Base-by-base conservation (phyloP, 495 filamentous ascomycete genomes). In the Penicillium egyptiacum region DNA sequence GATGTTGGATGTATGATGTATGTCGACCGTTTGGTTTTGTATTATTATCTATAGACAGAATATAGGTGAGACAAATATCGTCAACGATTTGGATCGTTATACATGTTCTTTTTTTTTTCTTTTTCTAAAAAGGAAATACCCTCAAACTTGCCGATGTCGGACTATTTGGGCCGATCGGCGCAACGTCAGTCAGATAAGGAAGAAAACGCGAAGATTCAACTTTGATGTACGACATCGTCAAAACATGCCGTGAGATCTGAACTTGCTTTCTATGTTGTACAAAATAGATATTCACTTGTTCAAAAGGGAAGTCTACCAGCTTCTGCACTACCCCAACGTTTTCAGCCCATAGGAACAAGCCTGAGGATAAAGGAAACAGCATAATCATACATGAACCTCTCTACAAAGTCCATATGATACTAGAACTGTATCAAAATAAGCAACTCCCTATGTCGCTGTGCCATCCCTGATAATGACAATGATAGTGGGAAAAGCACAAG, bases 211-310 rank as follows among this genome's bases (percentile, higher is more conserved):
- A 25, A 20, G 23, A 25, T 42, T 43, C 23, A n/a, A 26, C 11
- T 16, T 25, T 11, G 23, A 55, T 55, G 44, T 55, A 47, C 53
- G 31, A 55, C 42, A 47, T 46, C 46, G 50, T 42, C 22, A 23
- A 55, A 33, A 52, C n/a, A 51, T 41, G 30, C 47, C 40, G 33
- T 50, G 48, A 20, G 33, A 50, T 33, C 19, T 37, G 5, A 14
- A 35, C 31, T 43, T 43, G 20, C 11, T 23, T 43, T 23, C 3
- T 23, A 43, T 23, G 17, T 31, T 23, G 31, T 51, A 48, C 45
- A 5, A 51, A 39, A 33, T 31, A n/a, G 2, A 37, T 16, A 5
- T 33, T 12, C 5, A 37, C 33, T n/a, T 39, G 16, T 39, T 39
- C 0, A 9, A 3, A 39, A 39, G 4, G 2, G 2, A 17, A 39